A percentile compares a stretch with the other conserved stretches of the same genome.
These are phyloP conservation scores for Chlamydomonas asymmetrica DNA, from an alignment of 139 green algal species.

Conservation along the genomic window DNA sequence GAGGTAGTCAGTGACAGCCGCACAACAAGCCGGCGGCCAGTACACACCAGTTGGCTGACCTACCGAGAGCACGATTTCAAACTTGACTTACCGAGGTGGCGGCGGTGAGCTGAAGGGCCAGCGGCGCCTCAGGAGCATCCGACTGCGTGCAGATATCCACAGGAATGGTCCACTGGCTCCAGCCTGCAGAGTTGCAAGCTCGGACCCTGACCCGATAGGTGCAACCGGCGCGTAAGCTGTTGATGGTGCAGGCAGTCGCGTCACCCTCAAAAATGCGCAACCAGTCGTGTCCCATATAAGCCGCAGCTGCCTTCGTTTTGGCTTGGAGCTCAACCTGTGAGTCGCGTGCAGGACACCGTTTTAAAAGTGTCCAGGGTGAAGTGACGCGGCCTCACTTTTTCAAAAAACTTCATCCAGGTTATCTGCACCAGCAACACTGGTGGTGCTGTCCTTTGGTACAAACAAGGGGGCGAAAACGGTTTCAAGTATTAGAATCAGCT, in stretches of 20 bases:
- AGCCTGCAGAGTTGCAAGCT: conserved; percentile 49
- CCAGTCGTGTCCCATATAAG: conserved; percentile 62
- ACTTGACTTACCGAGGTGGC: conserved; percentile 33
- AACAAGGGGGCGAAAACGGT: no score
- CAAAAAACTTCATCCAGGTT: no score
- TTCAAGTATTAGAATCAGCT: not conserved
- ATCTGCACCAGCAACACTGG: no score
- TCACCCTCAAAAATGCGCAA: conserved; percentile 59
- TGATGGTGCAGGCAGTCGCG: conserved; percentile 58
- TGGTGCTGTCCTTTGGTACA: no score
- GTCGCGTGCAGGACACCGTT: no score
- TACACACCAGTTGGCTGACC: no score
- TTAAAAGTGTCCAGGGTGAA: no score
- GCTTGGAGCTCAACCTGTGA: conserved; percentile 67
- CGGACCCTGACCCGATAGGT: conserved; percentile 63
- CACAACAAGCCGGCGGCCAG: not conserved
- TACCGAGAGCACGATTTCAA: no score
- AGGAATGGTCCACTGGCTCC: conserved; percentile 39
- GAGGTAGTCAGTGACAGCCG: not conserved
- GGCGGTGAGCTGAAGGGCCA: conserved; percentile 10
- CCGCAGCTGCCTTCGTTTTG: conserved; percentile 45
- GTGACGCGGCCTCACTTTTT: no score
- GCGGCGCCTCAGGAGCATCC: conserved; percentile 41
- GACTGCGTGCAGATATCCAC: conserved; percentile 50
- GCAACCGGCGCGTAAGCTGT: conserved; percentile 61